A percentile compares a stretch with the other conserved stretches of the same genome.
These are phyloP conservation scores for Onygenales sp. DNA, from an alignment of 2,329 filamentous ascomycete species.

Conservation along the genomic window DNA sequence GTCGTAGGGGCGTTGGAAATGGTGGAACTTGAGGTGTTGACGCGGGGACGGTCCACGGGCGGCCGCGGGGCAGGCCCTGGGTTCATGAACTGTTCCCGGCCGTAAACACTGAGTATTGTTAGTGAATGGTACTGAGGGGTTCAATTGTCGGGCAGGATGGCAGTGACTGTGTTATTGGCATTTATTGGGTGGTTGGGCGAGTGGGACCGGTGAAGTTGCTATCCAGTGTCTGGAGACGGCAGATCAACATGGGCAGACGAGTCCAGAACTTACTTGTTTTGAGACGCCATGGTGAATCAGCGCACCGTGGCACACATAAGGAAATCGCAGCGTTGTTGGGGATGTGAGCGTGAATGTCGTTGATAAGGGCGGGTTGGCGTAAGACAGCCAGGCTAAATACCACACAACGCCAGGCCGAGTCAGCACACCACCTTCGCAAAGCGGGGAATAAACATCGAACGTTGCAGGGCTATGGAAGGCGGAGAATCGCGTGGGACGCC, in stretches of 20 bases:
- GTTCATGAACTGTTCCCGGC: constrained; percentile 77
- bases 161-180: not conserved
- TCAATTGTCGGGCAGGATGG: not conserved
- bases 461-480: not conserved
- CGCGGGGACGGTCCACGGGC: constrained; percentile 71
- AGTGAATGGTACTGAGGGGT: not conserved
- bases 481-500: not conserved
- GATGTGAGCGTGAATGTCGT: not conserved
- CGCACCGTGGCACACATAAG: constrained; percentile 2
- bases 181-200: not conserved
- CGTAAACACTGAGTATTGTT: constrained; percentile 44
- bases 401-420: no score
- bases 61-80: constrained; percentile 88
- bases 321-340: not conserved
- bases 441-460: not conserved
- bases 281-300: constrained; percentile 19
- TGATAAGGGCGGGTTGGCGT: not conserved
- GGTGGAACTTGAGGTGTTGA: constrained; percentile 65
- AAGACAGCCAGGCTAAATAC: no score
- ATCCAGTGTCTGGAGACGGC: not conserved
- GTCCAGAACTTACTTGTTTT: constrained; percentile 26
- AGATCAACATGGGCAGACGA: constrained; percentile 1
- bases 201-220: not conserved
- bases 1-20: constrained; percentile 62
- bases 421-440: no score